Conservation (phyloP, 441 rosid species). For the Eruca vesicaria region DNA sequence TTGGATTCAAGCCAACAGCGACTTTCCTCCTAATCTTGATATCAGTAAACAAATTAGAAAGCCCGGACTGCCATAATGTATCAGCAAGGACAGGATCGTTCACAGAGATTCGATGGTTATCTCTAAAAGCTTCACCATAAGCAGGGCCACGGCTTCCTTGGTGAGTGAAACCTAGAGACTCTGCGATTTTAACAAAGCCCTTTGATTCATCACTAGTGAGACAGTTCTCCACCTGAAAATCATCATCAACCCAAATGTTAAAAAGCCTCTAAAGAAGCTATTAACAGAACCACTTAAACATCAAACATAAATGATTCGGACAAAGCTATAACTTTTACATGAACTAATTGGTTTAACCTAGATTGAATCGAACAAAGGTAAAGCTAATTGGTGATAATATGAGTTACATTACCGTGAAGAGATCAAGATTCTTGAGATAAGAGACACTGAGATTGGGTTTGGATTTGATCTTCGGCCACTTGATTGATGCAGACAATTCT, state of each 20-base stretch:
- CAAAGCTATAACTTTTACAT: not conserved
- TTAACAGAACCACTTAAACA: not conserved
- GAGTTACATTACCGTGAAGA: conserved; percentile 61
- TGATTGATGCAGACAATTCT: conserved; percentile 33
- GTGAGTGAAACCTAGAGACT: conserved; percentile 74
- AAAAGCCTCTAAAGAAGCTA: not conserved
- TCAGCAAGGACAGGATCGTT: conserved; percentile 70
- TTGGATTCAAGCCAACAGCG: conserved; percentile 90
- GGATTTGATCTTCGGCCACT: conserved; percentile 74
- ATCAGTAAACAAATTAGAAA: conserved; percentile 56
- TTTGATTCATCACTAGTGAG: conserved; percentile 70
- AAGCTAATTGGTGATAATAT: not conserved
- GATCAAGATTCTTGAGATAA: conserved; percentile 74
- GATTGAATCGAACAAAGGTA: not conserved
- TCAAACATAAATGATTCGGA: not conserved
- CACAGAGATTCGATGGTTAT: conserved; percentile 74
- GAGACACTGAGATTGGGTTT: conserved; percentile 60
- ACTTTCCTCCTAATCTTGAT: conserved; percentile 73
- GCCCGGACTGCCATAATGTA: conserved; percentile 76
- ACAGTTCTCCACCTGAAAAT: conserved; percentile 72
- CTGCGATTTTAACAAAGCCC: conserved; percentile 66
- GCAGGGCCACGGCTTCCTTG: conserved; percentile 95
- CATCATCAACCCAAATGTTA: not conserved
- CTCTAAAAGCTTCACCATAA: conserved; percentile 88
- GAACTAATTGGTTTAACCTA: not conserved